These are phyloP conservation scores for Penicillium herquei DNA, from an alignment of 495 filamentous ascomycete genomes.

Conservation along the genomic window DNA sequence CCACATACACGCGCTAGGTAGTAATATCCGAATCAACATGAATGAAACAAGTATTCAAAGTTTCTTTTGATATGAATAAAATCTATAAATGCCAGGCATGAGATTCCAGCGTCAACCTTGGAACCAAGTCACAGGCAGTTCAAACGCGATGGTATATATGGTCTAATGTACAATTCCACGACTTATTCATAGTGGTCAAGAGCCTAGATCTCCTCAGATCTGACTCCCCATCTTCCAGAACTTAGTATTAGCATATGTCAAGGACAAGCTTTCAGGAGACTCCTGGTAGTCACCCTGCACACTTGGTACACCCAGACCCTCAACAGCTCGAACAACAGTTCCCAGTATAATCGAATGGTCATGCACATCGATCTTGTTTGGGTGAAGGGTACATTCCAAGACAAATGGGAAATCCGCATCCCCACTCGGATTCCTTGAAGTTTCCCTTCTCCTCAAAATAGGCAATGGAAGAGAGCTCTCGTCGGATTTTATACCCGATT, in stretches of 20 bases:
- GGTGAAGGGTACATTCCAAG: conserved; percentile 40
- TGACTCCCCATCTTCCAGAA: conserved; percentile 47
- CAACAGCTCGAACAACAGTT: conserved; percentile 27
- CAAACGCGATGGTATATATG: neutral
- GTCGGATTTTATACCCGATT: neutral
- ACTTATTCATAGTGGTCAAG: neutral
- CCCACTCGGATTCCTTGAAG: neutral
- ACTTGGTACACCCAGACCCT: neutral
- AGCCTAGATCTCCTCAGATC: conserved; percentile 16
- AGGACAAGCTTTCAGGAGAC: conserved; percentile 26
- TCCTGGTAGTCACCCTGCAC: conserved; percentile 9
- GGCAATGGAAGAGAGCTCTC: conserved; percentile 24
- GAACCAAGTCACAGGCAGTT: neutral
- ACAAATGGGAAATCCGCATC: conserved; percentile 36
- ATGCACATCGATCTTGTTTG: conserved; percentile 37
- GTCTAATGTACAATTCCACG: conserved; percentile 8
- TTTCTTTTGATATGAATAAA: too few relatives aligned
- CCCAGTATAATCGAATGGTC: conserved; percentile 47
- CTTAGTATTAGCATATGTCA: conserved; percentile 46
- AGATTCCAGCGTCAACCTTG: too few relatives aligned
- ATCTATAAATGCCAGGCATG: too few relatives aligned
- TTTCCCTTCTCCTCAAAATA: conserved; percentile 25
- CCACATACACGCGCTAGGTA: too few relatives aligned
- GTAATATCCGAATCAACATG: too few relatives aligned
- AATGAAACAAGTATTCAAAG: too few relatives aligned